phyloP scores from a whole-genome alignment of 2,329 filamentous ascomycete genomes.

The Calonectria honghensis region DNA sequence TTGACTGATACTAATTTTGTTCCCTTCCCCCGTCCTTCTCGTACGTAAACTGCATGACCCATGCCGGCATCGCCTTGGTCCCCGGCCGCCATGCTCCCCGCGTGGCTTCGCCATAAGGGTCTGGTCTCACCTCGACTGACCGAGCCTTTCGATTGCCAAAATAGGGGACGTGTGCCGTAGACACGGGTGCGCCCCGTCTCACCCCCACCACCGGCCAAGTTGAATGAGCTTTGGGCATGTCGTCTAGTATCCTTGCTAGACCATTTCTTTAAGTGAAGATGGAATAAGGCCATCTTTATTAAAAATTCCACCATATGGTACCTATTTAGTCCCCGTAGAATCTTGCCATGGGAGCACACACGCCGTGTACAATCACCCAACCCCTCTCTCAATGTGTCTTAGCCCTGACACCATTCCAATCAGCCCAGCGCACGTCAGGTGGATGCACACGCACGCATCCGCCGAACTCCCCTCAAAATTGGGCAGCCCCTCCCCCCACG shows the following conservation, averaged over 20 bases:
- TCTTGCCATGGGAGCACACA: neutral
- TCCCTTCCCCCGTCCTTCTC: slow-evolving; percentile 17
- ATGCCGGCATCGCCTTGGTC: slow-evolving; percentile 33
- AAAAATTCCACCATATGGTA: neutral
- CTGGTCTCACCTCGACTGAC: slow-evolving; percentile 33
- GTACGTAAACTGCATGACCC: slow-evolving; percentile 36
- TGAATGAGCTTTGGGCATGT: neutral
- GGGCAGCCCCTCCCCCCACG: slow-evolving; percentile 21
- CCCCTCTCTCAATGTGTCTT: slow-evolving; percentile 10
- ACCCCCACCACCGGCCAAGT: slow-evolving; percentile 5
- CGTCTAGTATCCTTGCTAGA: neutral
- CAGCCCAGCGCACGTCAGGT: slow-evolving; percentile 32
- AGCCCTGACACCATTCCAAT: slow-evolving; percentile 31
- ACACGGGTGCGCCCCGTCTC: neutral
- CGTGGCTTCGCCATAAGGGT: slow-evolving; percentile 17
- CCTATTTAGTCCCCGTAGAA: neutral
- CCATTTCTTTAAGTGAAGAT: neutral
- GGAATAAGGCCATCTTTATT: slow-evolving; percentile 21
- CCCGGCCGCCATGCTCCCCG: slow-evolving; percentile 38
- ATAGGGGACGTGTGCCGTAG: neutral
- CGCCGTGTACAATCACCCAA: neutral
- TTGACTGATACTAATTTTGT: slow-evolving; percentile 22
- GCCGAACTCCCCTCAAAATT: neutral
- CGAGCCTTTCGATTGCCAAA: slow-evolving; percentile 38
- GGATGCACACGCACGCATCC: slow-evolving; percentile 5